Percentiles rank a stretch among this genome's conserved stretches.
These are phyloP conservation scores for Salvia miltiorrhiza DNA, from an alignment of 257 asterid species.

Conservation along the genomic window DNA sequence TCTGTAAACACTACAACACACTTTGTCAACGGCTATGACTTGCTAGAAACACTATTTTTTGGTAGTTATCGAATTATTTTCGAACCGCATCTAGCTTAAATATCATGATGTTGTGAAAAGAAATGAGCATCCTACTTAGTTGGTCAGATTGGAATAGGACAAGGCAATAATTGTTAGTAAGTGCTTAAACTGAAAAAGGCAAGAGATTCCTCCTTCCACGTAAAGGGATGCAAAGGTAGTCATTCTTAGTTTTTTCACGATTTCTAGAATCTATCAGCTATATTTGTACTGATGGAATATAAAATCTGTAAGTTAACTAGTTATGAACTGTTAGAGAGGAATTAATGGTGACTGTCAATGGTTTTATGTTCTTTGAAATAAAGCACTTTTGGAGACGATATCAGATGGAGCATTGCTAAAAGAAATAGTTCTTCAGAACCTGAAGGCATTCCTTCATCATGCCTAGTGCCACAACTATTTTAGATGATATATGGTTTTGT, in stretches of 20 bases:
- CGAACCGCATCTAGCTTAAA: neutral
- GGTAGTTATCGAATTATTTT: slow-evolving; percentile 11
- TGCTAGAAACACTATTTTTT: neutral
- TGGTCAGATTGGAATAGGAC: neutral
- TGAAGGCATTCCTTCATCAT: neutral
- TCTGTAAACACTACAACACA: neutral
- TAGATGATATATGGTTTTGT: neutral
- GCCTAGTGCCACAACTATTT: neutral
- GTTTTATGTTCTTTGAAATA: neutral
- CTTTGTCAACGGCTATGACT: neutral
- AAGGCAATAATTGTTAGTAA: neutral
- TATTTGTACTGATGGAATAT: neutral
- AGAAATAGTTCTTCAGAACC: neutral
- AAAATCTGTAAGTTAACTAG: neutral
- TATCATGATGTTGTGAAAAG: neutral
- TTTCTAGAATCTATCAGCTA: neutral
- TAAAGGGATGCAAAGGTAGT: neutral
- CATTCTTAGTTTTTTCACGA: neutral
- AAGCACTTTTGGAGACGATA: neutral
- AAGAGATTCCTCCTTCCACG: neutral
- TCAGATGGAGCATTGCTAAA: neutral
- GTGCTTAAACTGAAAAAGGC: neutral
- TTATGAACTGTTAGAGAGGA: neutral
- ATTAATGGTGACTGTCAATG: neutral
- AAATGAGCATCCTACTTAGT: neutral